Conservation (phyloP, 768 basidiomycete genomes). For the Lentinula lateritia region DNA sequence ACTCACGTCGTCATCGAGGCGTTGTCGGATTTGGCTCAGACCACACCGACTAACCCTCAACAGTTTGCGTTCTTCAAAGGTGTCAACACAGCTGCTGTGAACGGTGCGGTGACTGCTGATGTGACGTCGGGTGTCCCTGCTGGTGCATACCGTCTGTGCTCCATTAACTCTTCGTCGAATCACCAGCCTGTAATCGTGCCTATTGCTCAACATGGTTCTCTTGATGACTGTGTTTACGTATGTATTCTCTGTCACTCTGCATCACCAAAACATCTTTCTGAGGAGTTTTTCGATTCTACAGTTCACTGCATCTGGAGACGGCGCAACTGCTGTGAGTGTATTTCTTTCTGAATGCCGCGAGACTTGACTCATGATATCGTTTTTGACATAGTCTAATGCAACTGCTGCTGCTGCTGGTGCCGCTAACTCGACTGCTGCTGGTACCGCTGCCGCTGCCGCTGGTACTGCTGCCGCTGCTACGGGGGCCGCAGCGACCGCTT, state of each 20-base stretch:
- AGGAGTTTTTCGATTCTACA: not conserved
- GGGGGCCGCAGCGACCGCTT: not conserved
- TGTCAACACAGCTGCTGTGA: constrained; percentile 38
- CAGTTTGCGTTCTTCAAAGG: constrained; percentile 56
- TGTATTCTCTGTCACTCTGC: not conserved
- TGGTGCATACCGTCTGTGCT: constrained; percentile 44
- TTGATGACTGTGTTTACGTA: constrained; percentile 34
- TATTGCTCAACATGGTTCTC: constrained; percentile 33
- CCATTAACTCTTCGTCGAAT: constrained; percentile 43
- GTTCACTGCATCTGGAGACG: not conserved
- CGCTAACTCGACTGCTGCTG: too few species aligned
- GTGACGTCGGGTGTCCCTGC: constrained; percentile 41
- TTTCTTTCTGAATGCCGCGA: not conserved
- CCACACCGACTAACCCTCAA: constrained; percentile 41
- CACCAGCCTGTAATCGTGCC: constrained; percentile 35
- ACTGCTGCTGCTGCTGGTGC: not conserved
- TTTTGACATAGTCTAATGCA: not conserved
- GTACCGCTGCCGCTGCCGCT: too few species aligned
- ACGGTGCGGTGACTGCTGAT: constrained; percentile 39
- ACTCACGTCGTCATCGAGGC: constrained; percentile 57
- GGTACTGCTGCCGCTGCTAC: not conserved
- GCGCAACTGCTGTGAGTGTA: not conserved
- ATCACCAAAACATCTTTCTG: not conserved
- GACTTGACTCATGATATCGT: not conserved
- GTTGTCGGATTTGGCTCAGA: constrained; percentile 41